A percentile compares a stretch with the other conserved stretches of the same genome.
Conservation (phyloP, 805 yeast species). For the Barnettozyma siamensis region DNA sequence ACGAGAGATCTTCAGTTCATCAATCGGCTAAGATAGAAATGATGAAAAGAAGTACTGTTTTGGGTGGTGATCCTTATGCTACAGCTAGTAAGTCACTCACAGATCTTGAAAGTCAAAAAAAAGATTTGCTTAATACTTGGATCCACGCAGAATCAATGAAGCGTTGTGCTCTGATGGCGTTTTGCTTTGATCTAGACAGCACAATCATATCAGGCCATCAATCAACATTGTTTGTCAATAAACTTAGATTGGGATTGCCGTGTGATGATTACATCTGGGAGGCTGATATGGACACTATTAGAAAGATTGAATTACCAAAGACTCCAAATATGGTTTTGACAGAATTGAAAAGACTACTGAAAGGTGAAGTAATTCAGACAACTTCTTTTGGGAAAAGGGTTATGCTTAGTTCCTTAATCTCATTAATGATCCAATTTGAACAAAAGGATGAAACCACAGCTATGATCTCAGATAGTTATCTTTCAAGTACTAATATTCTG, state of each 20-base stretch:
- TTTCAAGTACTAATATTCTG: conserved; percentile 1
- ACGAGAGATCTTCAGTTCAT: conserved; percentile 74
- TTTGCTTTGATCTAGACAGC: conserved; percentile 68
- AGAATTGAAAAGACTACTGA: conserved; percentile 37
- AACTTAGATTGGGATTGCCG: conserved; percentile 48
- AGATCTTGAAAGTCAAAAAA: conserved; percentile 1
- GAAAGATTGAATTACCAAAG: conserved; percentile 29
- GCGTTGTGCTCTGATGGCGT: conserved; percentile 69
- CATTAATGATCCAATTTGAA: conserved; percentile 60
- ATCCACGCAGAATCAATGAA: conserved; percentile 71
- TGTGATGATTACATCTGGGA: conserved; percentile 54
- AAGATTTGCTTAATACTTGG: conserved; percentile 39
- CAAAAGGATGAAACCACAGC: conserved; percentile 40
- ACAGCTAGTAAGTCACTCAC: conserved; percentile 5
- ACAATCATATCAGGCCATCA: conserved; percentile 65
- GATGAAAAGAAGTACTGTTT: conserved; percentile 60
- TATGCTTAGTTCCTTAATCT: conserved; percentile 53
- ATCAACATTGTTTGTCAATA: conserved; percentile 43
- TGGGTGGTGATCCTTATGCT: conserved; percentile 54
- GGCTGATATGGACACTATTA: conserved; percentile 49
- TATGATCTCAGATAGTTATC: conserved; percentile 3
- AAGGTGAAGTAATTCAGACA: conserved; percentile 6
- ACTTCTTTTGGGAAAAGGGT: conserved; percentile 54
- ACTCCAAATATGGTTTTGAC: conserved; percentile 4
- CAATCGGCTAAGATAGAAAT: conserved; percentile 79